Conservation (phyloP, 2,329 filamentous ascomycete genomes). For the Talaromyces sp. region DNA sequence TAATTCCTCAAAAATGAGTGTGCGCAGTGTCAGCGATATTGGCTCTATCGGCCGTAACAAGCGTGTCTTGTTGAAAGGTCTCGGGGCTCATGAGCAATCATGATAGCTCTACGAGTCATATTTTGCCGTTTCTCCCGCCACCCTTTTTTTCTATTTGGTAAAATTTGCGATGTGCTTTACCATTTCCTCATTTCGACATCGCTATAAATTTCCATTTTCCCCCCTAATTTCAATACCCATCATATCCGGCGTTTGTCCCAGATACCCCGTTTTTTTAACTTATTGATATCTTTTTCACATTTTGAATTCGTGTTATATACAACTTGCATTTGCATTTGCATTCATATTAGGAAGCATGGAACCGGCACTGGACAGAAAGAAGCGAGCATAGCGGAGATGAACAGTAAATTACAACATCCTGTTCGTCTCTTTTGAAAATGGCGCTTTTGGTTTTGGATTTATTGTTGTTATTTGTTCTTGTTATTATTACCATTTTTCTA, state of each 20-base stretch:
- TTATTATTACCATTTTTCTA: background rate
- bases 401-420: background rate
- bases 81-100: constrained; percentile 21
- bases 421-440: background rate
- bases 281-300: background rate
- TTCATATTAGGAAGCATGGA: background rate
- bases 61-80: constrained; percentile 34
- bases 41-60: constrained; percentile 30
- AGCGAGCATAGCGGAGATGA: background rate
- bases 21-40: constrained; percentile 36
- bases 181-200: background rate
- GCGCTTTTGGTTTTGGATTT: background rate
- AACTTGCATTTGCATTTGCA: constrained; percentile 2
- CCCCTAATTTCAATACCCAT: background rate
- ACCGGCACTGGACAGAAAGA: background rate
- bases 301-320: background rate
- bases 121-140: background rate
- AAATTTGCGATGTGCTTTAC: background rate
- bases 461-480: background rate
- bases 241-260: background rate
- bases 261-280: background rate
- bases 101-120: constrained; percentile 4
- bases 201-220: background rate
- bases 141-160: background rate
- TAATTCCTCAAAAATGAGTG: constrained; percentile 22